Evolutionary conservation across 1,284 basidiomycete genomes (phyloP), one percentile per base, ranked within the genome.

Genomic region (Pyrrhoderma noxium): DNA sequence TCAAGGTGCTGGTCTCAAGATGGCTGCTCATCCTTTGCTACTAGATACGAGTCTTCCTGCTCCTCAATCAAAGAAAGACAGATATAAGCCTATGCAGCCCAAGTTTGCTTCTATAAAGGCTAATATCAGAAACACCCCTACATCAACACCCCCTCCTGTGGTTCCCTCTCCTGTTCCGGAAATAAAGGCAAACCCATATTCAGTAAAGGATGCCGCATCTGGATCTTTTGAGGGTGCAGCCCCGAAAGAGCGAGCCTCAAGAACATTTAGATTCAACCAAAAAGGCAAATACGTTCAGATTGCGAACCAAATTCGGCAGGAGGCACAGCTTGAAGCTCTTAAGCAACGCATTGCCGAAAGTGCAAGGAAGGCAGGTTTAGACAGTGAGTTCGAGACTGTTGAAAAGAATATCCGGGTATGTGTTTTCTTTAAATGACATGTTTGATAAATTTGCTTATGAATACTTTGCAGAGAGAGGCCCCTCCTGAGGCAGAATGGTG

Each of bases 401-500:
- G 94, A 96, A 68, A 89, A 90, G 69, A 82, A 80, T 56, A 80
- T 94, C 58, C 82, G 88, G 71, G 89, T 88, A 47, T 45, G 78
- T 62, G 22, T 40, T 46, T 35, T 40, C 42, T 47, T 39, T 45
- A 36, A 11, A 40, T 40, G n/a, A 7, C 21, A 5, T 40, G 4
- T 22, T 14, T 40, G 38, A 7, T 40, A n/a, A 7, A 18, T 22
- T 22, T 22, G n/a, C 21, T 40, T 5, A 40, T 40, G 47, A 31
- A 34, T 13, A 36, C 27, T 16, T 51, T 31, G 41, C 48, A 34
- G 83, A 77, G 93, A 41, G 79, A 82, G 52, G 76, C 85, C 0
- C 95, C 95, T 3, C 96, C 95, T 0, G 84, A 82, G 3, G 79
- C 87, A 7, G 95, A 99, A 67, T 99, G 95, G 95, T 99, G 96